These are phyloP conservation scores for Colletotrichum scovillei DNA, from an alignment of 2,329 filamentous ascomycete species.

Conservation along the genomic window DNA sequence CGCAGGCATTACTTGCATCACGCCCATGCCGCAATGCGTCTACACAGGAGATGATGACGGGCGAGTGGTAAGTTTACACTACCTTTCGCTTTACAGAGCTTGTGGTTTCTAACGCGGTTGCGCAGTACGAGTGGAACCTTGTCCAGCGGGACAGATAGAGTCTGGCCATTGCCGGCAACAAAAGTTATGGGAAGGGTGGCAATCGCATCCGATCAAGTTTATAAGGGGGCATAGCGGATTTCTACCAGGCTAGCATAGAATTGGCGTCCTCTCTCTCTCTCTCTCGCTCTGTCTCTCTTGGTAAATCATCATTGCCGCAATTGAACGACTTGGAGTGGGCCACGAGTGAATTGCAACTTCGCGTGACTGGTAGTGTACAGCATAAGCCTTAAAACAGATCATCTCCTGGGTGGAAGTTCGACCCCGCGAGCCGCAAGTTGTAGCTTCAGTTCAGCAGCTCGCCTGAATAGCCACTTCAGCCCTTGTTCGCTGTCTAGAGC, in stretches of 20 bases:
- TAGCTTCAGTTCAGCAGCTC: conserved; percentile 6
- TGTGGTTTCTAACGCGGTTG: conserved; percentile 18
- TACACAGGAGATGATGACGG: conserved; percentile 97
- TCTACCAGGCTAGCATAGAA: conserved; percentile 27
- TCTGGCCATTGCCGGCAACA: conserved; percentile 39
- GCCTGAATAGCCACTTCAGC: neutral
- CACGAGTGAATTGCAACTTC: conserved; percentile 13
- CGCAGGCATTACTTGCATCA: conserved; percentile 85
- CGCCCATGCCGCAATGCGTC: conserved; percentile 83
- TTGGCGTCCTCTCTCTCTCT: conserved; percentile 17
- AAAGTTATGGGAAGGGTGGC: neutral
- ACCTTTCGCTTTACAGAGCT: rapidly evolving
- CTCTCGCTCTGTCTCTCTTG: neutral
- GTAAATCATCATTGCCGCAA: neutral
- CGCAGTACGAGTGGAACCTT: conserved; percentile 72
- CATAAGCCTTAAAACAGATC: conserved; percentile 2
- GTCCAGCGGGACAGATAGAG: conserved; percentile 67
- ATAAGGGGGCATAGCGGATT: conserved; percentile 35
- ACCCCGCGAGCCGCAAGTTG: neutral
- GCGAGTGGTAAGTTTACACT: conserved; percentile 73
- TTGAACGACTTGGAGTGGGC: neutral
- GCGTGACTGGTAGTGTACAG: conserved; percentile 30
- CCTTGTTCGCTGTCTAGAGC: conserved; percentile 27
- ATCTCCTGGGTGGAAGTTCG: neutral
- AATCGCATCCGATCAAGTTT: conserved; percentile 16